Evolutionary conservation across 1,139 yeast genomes (phyloP).

Genomic region (Saccharomyces pastorianus): DNA sequence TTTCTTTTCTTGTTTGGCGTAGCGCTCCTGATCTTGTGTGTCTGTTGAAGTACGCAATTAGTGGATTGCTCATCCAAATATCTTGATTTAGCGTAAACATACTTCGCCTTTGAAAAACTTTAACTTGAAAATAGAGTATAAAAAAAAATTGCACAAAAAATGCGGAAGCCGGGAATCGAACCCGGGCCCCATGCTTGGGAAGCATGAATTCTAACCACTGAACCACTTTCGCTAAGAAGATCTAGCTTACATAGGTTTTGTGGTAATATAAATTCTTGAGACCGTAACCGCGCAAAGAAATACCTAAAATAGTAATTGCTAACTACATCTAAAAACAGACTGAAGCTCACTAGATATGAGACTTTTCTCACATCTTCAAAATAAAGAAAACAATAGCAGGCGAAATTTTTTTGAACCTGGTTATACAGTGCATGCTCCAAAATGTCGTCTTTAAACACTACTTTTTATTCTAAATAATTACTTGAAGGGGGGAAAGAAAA

Average conservation of each 20-base stretch:
- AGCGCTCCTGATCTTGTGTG: not conserved
- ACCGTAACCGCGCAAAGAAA: too few species aligned
- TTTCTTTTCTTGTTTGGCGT: not conserved
- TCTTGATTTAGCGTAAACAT: not conserved
- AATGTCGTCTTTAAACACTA: too few species aligned
- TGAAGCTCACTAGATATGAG: too few species aligned
- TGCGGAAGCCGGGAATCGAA: conserved; percentile 12
- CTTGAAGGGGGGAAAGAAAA: not conserved
- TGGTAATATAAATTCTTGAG: too few species aligned
- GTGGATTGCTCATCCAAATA: not conserved
- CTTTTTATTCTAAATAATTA: not conserved
- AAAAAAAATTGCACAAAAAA: not conserved
- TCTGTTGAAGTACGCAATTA: not conserved
- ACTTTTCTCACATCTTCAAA: too few species aligned
- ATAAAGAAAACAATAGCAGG: too few species aligned
- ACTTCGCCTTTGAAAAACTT: not conserved
- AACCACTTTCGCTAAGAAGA: conserved; percentile 6
- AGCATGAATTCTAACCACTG: conserved; percentile 8
- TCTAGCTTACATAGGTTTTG: not conserved
- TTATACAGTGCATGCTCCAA: too few species aligned
- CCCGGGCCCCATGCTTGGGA: conserved; percentile 11
- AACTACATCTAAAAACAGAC: too few species aligned
- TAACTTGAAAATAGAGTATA: not conserved
- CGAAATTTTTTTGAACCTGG: too few species aligned
- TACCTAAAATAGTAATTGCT: too few species aligned